phyloP scores from a whole-genome alignment of 164 flowering plant species.

The Litsea cubeba region DNA sequence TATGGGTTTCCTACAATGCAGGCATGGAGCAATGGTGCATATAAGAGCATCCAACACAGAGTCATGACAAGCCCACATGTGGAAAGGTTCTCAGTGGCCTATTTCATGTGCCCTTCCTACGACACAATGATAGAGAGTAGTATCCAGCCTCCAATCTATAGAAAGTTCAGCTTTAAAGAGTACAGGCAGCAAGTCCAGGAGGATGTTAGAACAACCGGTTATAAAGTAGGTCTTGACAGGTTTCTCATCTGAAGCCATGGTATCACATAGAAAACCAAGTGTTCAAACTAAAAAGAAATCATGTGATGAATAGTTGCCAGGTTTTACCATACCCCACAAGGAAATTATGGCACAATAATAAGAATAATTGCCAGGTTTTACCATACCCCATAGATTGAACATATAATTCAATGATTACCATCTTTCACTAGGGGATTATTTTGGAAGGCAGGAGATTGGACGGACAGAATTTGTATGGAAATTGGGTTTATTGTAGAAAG shows the following conservation, averaged over 20 bases:
- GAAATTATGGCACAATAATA: no score
- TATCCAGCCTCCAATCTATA: conserved; percentile 38
- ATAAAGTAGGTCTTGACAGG: conserved; percentile 71
- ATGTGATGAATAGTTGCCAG: no score
- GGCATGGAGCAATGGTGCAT: conserved; percentile 89
- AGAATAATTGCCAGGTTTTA: no score
- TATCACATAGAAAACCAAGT: no score
- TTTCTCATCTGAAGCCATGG: conserved; percentile 31
- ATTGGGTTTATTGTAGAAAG: no score
- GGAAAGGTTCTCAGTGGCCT: conserved; percentile 69
- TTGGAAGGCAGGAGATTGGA: no score
- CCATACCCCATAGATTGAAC: no score
- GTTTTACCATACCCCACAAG: no score
- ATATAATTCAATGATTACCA: no score
- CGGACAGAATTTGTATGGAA: no score
- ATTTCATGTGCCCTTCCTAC: conserved; percentile 71
- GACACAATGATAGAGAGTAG: conserved; percentile 52
- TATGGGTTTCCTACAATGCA: conserved; percentile 13
- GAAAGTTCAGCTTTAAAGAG: conserved; percentile 64
- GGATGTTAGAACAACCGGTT: conserved; percentile 55
- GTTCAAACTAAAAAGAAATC: no score
- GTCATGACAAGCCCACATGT: conserved; percentile 44
- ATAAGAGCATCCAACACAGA: conserved; percentile 75
- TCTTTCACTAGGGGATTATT: no score
- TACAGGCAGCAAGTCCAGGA: conserved; percentile 59